These are phyloP conservation scores for Boletellus ananiceps DNA, from an alignment of 768 basidiomycete genomes.

Conservation along the genomic window DNA sequence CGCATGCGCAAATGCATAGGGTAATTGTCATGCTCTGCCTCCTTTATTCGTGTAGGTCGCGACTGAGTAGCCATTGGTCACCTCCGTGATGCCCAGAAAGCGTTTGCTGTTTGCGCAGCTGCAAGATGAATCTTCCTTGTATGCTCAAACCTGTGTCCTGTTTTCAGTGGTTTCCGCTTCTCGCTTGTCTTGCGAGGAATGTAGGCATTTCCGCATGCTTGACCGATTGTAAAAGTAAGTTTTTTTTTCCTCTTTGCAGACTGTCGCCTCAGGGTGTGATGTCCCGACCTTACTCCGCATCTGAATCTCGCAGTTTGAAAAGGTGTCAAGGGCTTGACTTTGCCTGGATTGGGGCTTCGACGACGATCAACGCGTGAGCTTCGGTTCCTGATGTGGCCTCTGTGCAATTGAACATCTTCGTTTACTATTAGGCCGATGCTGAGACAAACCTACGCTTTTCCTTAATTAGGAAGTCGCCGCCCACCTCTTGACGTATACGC, in stretches of 20 bases:
- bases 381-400: conserved; percentile 24
- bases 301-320: conserved; percentile 14
- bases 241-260: not conserved
- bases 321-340: conserved; percentile 19
- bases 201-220: not conserved
- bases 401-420: conserved; percentile 4
- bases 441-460: conserved; percentile 4
- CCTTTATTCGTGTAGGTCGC: conserved; percentile 6
- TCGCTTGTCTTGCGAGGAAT: not conserved
- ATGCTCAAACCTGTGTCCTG: conserved; percentile 10
- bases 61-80: conserved; percentile 1
- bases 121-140: conserved; percentile 22
- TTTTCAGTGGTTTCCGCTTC: conserved; percentile 8
- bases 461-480: conserved; percentile 4
- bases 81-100: conserved; percentile 8
- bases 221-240: not conserved
- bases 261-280: not conserved
- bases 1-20: conserved; percentile 10
- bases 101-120: conserved; percentile 18
- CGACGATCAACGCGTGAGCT: conserved; percentile 25
- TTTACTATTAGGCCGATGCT: conserved; percentile 10
- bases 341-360: conserved; percentile 18
- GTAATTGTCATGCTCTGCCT: conserved; percentile 5
- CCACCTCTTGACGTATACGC: conserved; percentile 22
- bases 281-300: conserved; percentile 2